These are phyloP conservation scores for Epicoccum nigrum DNA, from an alignment of 2,329 filamentous ascomycete species.

Conservation along the genomic window DNA sequence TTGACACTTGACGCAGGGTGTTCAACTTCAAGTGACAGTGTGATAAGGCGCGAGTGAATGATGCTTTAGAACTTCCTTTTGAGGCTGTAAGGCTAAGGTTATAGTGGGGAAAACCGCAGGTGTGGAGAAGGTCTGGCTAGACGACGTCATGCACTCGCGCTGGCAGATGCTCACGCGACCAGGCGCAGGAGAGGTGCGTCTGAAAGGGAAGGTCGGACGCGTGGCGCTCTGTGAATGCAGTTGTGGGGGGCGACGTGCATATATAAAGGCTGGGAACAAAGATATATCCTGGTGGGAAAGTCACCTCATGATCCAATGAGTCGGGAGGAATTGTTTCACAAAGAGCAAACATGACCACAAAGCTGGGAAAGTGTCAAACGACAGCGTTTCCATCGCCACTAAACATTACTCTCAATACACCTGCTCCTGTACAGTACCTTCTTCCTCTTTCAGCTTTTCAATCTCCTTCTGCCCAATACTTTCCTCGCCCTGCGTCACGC, in stretches of 20 bases:
- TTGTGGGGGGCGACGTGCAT: too few species aligned
- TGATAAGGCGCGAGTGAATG: neutral
- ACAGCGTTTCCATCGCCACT: too few species aligned
- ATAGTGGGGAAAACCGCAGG: too few species aligned
- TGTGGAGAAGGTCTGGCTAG: neutral
- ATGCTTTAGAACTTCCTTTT: neutral
- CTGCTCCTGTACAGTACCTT: constrained; percentile 40
- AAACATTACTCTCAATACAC: constrained; percentile 32
- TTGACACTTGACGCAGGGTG: too few species aligned
- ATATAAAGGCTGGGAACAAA: too few species aligned
- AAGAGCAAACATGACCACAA: too few species aligned
- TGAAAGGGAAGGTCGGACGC: too few species aligned
- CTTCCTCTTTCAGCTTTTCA: constrained; percentile 38
- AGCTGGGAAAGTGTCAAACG: too few species aligned
- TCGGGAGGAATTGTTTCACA: neutral
- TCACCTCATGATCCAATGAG: neutral
- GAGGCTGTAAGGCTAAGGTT: neutral
- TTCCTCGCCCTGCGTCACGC: constrained; percentile 21
- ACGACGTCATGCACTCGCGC: constrained; percentile 5
- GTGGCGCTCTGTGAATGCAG: too few species aligned
- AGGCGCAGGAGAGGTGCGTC: neutral
- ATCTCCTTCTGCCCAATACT: constrained; percentile 24
- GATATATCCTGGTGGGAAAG: too few species aligned
- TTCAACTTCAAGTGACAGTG: neutral
- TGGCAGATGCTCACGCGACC: constrained; percentile 7